Conservation (phyloP, 2,329 filamentous ascomycete genomes). For the Fusarium begoniae region DNA sequence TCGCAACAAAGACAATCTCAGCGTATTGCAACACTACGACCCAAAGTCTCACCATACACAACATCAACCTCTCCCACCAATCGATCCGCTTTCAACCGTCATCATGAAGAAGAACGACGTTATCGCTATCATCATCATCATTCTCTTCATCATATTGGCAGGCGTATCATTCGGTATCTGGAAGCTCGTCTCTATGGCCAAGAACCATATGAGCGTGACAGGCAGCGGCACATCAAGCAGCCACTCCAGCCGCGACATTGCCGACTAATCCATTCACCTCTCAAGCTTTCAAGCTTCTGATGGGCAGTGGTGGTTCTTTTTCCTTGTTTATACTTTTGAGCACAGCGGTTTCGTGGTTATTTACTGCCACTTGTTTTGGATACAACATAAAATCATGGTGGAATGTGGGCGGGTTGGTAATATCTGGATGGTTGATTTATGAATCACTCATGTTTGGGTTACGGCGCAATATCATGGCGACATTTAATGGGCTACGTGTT, state of each 20-base stretch:
- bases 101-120: constrained; percentile 72
- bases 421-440: constrained; percentile 15
- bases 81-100: constrained; percentile 39
- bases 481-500: not conserved
- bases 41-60: not conserved
- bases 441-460: constrained; percentile 20
- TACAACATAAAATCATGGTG: constrained; percentile 21
- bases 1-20: not conserved
- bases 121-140: constrained; percentile 74
- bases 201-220: constrained; percentile 53
- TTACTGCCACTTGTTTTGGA: not conserved
- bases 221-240: constrained; percentile 41
- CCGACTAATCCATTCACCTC: constrained; percentile 7
- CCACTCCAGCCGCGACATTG: constrained; percentile 25
- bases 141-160: constrained; percentile 71
- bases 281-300: not conserved
- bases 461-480: constrained; percentile 30
- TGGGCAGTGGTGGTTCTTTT: constrained; percentile 8
- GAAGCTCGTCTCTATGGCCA: constrained; percentile 64
- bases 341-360: constrained; percentile 15
- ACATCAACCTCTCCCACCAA: not conserved
- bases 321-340: constrained; percentile 12
- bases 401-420: constrained; percentile 17
- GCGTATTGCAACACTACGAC: not conserved
- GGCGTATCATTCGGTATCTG: constrained; percentile 71